phyloP scores from a whole-genome alignment of 345 rosid species.

The Heritiera littoralis region DNA sequence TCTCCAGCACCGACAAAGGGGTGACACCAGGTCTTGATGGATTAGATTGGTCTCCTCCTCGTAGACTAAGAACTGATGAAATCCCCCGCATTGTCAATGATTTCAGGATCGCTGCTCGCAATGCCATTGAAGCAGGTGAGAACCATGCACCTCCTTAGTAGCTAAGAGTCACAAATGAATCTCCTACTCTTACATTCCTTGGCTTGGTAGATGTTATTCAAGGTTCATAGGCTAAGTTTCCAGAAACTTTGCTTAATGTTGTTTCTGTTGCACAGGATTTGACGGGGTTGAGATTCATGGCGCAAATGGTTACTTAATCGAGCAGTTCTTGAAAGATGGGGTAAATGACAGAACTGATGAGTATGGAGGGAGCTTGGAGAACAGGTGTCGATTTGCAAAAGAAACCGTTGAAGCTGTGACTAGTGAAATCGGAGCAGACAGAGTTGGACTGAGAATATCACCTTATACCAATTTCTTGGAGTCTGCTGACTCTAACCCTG shows the following conservation, averaged over 20 bases:
- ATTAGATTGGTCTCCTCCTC: no score
- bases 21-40: no score
- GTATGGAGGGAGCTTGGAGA: not conserved
- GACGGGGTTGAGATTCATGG: not conserved
- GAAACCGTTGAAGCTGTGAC: not conserved
- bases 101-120: not conserved
- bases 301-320: conserved; percentile 1
- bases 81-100: not conserved
- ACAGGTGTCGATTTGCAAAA: no score
- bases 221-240: no score
- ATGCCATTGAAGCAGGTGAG: not conserved
- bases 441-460: conserved; percentile 65
- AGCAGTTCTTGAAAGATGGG: not conserved
- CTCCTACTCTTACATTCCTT: no score
- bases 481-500: conserved; percentile 58
- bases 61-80: no score
- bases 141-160: no score
- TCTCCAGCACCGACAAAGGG: no score
- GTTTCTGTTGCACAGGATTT: not conserved
- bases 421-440: conserved; percentile 41
- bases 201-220: no score
- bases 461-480: conserved; percentile 48
- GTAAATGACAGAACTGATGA: not conserved
- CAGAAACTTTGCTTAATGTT: not conserved
- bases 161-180: no score